Base-by-base conservation (phyloP, 495 filamentous ascomycete genomes). In the Opeltia flavorubescens region DNA sequence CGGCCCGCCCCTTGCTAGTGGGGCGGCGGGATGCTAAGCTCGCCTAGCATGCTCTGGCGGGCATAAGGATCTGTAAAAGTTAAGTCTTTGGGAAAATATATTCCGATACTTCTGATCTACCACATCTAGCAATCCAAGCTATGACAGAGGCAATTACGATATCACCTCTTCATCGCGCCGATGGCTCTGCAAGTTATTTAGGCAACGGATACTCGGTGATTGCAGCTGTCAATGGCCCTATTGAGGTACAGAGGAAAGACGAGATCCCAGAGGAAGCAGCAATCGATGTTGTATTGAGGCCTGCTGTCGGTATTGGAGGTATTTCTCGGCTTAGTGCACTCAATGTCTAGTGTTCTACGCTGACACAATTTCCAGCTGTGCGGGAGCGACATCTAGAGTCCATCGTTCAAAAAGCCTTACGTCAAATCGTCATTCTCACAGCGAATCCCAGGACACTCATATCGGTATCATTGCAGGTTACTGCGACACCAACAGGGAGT, bases 261-360 rank as follows among this genome's bases (percentile, higher is more conserved):
- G 81, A 94, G 54, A 76, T 86, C 45, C 82, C 91, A 13, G 85
- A 93, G 63, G 87, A 95, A 66, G 85, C 91, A 21, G 79, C 78
- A 43, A 67, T 98, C 45, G 91, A 96, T 61, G 84, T 96, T 26
- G 80, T 87, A 59, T 77, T 98, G 53, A 80, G 89, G 59, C 89
- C 89, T 27, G 80, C 82, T 33, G 74, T 73, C 50, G 87, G 88
- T 42, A 82, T 93, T 47, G 88, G 85, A 67, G 81, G 91, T 82
- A 65, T 65, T n/a, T n/a, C n/a, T n/a, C 50, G 53, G 51, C 5
- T 55, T 66, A 15, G 33, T 67, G 24, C 59, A 59, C 17, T 55
- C 40, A 28, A 48, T 64, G 43, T 50, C 66, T 43, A 50, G 53
- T 26, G 43, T 56, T 62, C 28, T 48, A 64, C 34, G 54, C 66